Percentiles rank a stretch among this genome's conserved stretches.
phyloP scores from a whole-genome alignment of 805 yeast genomes.

The Kuraishia piskuri region DNA sequence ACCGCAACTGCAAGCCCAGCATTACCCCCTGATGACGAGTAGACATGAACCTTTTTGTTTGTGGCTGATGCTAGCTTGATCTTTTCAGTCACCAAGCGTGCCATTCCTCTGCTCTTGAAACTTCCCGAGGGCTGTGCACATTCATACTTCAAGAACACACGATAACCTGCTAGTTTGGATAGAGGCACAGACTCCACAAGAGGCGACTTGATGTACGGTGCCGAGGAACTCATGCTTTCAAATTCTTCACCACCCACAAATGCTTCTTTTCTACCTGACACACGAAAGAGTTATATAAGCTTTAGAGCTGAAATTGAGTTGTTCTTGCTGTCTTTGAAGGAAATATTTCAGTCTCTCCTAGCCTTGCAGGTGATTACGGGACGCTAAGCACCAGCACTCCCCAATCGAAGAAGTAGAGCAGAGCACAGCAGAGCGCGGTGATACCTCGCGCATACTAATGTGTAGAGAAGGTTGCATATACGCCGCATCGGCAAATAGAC shows the following conservation, averaged over 20 bases:
- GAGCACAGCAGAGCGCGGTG: too few species aligned
- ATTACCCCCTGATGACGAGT: constrained; percentile 49
- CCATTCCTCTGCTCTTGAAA: constrained; percentile 49
- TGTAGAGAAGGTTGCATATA: too few species aligned
- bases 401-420: too few species aligned
- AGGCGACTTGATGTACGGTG: constrained; percentile 6
- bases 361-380: too few species aligned
- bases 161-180: constrained; percentile 2
- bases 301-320: too few species aligned
- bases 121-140: constrained; percentile 49
- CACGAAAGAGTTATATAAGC: too few species aligned
- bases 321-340: too few species aligned
- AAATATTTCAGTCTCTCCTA: too few species aligned
- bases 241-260: not conserved
- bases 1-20: constrained; percentile 49
- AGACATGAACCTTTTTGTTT: constrained; percentile 27
- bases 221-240: not conserved
- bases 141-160: constrained; percentile 31
- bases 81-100: constrained; percentile 31
- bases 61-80: constrained; percentile 19
- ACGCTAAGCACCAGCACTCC: too few species aligned
- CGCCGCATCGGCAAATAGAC: too few species aligned
- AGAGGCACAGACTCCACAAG: constrained; percentile 6
- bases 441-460: too few species aligned
- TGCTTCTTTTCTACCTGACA: too few species aligned